Evolutionary conservation across 805 yeast genomes (phyloP).

Genomic region (Nakazawaea anatomiae): DNA sequence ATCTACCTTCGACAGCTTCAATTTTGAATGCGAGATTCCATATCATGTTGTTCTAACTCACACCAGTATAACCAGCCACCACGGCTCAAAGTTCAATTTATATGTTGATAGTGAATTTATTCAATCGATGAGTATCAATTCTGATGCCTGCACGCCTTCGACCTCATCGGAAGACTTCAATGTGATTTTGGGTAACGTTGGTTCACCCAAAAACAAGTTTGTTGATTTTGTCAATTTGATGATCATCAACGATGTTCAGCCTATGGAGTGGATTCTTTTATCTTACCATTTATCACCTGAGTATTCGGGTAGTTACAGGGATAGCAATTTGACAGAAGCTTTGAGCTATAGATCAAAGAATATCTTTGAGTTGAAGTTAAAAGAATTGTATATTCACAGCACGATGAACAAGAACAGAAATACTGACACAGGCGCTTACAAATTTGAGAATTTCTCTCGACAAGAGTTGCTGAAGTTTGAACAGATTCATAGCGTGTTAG

Average conservation of each 20-base stretch:
- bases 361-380: constrained; percentile 7
- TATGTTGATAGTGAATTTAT: constrained; percentile 45
- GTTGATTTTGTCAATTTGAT: constrained; percentile 31
- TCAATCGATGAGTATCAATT: constrained; percentile 18
- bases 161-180: background rate
- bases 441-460: constrained; percentile 10
- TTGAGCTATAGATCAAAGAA: constrained; percentile 24
- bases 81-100: constrained; percentile 32
- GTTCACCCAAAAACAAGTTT: constrained; percentile 24
- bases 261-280: constrained; percentile 46
- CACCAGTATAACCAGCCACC: constrained; percentile 14
- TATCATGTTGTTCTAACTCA: constrained; percentile 24
- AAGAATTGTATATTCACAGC: constrained; percentile 12
- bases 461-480: constrained; percentile 9
- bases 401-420: constrained; percentile 9
- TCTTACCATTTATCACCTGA: constrained; percentile 41
- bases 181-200: constrained; percentile 1
- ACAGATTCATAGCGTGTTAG: constrained; percentile 7
- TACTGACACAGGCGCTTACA: background rate
- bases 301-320: constrained; percentile 43
- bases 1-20: constrained; percentile 20
- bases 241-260: constrained; percentile 29
- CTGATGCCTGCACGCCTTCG: constrained; percentile 10
- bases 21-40: constrained; percentile 18
- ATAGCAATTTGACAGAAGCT: constrained; percentile 30